Percentiles rank a stretch among this genome's conserved stretches.
Evolutionary conservation across 108 stramenopile genomes (phyloP).

Genomic region (Nitzschia sp.): DNA sequence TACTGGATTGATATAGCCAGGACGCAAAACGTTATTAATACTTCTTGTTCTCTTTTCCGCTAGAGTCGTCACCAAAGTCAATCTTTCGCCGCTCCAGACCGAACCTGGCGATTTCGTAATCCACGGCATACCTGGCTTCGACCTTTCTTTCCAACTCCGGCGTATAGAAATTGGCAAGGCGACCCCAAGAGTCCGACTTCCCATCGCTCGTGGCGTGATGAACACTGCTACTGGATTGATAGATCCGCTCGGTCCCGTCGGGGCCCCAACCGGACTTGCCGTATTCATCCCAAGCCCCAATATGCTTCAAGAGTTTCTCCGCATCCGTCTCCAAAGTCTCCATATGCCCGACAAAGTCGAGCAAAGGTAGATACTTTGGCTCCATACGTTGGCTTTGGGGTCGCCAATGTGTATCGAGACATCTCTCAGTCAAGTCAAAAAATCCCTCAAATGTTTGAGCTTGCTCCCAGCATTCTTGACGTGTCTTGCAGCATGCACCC

Average conservation of each 20-base stretch:
- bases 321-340: constrained; percentile 38
- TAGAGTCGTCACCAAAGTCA: constrained; percentile 4
- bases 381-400: constrained; percentile 45
- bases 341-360: constrained; percentile 51
- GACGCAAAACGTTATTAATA: too few relatives aligned
- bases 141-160: not conserved
- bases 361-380: constrained; percentile 39
- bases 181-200: not conserved
- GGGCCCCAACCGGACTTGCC: constrained; percentile 46
- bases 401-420: constrained; percentile 45
- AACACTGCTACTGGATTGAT: constrained; percentile 10
- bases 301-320: constrained; percentile 31
- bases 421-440: constrained; percentile 25
- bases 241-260: constrained; percentile 34
- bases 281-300: constrained; percentile 52
- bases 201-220: not conserved
- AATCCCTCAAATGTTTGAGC: constrained; percentile 24
- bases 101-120: not conserved
- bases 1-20: too few relatives aligned
- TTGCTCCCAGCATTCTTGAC: constrained; percentile 10
- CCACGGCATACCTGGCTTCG: not conserved
- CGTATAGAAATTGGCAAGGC: not conserved
- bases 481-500: constrained; percentile 22
- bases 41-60: too few relatives aligned
- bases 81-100: not conserved